phyloP scores from a whole-genome alignment of 228 moss, liverwort and hornwort species.

The Sphagnum fallax region DNA sequence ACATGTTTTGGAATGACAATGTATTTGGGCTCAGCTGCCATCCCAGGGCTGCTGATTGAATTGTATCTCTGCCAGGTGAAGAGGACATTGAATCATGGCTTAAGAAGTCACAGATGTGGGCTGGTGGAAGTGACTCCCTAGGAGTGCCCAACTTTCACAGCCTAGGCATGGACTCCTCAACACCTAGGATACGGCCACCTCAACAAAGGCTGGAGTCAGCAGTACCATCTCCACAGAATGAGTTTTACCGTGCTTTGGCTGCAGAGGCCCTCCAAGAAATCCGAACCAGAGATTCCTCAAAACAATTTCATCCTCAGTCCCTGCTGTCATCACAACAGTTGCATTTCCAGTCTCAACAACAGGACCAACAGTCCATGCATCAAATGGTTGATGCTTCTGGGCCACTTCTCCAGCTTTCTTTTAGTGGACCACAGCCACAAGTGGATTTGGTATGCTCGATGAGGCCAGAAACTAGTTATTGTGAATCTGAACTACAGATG shows the following conservation, averaged over 20 bases:
- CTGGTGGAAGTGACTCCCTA: slow-evolving; percentile 48
- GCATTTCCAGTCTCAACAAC: slow-evolving; percentile 7
- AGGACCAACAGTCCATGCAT: slow-evolving; percentile 29
- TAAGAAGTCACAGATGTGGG: slow-evolving; percentile 45
- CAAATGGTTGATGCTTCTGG: slow-evolving; percentile 34
- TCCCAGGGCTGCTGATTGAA: no score
- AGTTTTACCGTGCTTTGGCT: slow-evolving; percentile 63
- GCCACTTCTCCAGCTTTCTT: slow-evolving; percentile 59
- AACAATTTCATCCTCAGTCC: slow-evolving; percentile 14
- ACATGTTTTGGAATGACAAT: no score
- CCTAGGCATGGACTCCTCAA: slow-evolving; percentile 40
- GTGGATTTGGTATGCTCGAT: slow-evolving; percentile 37
- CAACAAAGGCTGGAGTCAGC: slow-evolving; percentile 31
- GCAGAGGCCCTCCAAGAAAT: slow-evolving; percentile 79
- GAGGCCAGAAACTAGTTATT: slow-evolving; percentile 43
- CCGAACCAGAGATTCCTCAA: slow-evolving; percentile 42
- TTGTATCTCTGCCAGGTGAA: slow-evolving; percentile 26
- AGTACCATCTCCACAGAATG: slow-evolving; percentile 45
- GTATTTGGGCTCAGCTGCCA: no score
- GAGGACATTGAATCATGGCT: slow-evolving; percentile 66
- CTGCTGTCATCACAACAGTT: no score
- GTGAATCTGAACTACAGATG: slow-evolving; percentile 63
- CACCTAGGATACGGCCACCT: slow-evolving; percentile 50
- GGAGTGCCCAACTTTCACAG: slow-evolving; percentile 44
- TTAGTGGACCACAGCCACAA: slow-evolving; percentile 63